Percentiles rank a stretch among this genome's conserved stretches.
phyloP scores from a whole-genome alignment of 2,329 filamentous ascomycete species.

The Diaporthe destruens region DNA sequence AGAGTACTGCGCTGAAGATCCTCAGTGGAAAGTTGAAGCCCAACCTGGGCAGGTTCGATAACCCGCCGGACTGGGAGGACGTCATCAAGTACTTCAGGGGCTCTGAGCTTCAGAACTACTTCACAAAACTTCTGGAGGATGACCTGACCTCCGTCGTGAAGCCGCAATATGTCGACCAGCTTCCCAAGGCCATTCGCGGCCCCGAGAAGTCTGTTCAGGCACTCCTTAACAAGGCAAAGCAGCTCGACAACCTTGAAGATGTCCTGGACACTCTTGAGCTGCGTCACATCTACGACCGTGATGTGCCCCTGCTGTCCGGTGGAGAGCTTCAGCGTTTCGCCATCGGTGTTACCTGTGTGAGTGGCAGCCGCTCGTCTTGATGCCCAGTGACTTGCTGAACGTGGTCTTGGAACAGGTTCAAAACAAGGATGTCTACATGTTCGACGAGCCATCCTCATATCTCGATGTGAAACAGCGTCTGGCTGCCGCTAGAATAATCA shows the following conservation, averaged over 20 bases:
- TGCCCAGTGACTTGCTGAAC: not conserved
- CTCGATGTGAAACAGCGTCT: slow-evolving; percentile 99
- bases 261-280: slow-evolving; percentile 88
- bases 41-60: slow-evolving; percentile 93
- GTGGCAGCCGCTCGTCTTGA: slow-evolving; percentile 44
- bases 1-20: slow-evolving; percentile 99
- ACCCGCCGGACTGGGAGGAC: slow-evolving; percentile 99
- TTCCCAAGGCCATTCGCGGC: slow-evolving; percentile 90
- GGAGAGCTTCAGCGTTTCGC: slow-evolving; percentile 98
- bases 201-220: slow-evolving; percentile 82
- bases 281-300: slow-evolving; percentile 90
- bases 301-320: slow-evolving; percentile 91
- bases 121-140: slow-evolving; percentile 97
- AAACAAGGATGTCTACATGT: slow-evolving; percentile 79
- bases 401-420: slow-evolving; percentile 36
- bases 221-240: slow-evolving; percentile 80
- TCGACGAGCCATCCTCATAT: slow-evolving; percentile 98
- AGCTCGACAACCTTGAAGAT: slow-evolving; percentile 84
- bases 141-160: slow-evolving; percentile 98
- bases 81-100: slow-evolving; percentile 98
- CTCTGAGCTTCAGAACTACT: slow-evolving; percentile 98
- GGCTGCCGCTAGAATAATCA: slow-evolving; percentile 90
- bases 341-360: slow-evolving; percentile 88
- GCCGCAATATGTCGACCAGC: slow-evolving; percentile 99
- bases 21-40: slow-evolving; percentile 98